Evolutionary conservation across 2,329 filamentous ascomycete genomes (phyloP), one percentile per base, ranked within the genome.

Genomic region (Cladosporium colombiae): DNA sequence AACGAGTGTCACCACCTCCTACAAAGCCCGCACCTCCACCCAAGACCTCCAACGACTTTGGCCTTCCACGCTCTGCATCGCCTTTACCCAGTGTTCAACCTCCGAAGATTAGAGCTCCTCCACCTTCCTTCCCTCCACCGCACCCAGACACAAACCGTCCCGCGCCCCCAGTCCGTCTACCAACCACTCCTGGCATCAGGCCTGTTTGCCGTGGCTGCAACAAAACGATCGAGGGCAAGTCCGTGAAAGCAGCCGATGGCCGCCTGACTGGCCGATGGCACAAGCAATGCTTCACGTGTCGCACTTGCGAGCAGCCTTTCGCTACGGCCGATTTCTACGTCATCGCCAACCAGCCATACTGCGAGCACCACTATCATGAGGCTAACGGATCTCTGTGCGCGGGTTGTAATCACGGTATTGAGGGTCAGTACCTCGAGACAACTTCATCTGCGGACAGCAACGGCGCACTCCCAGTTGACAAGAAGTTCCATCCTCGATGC

Each of bases 181-280:
- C 55, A n/a, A 57, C 61, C 44, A 44, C 67, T 31, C 44, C 67
- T 18, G 60, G 62, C 60, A 68, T 55, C 46, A 90, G 91, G 65
- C 91, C 92, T 2, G 87, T 87, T 68, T 99, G 95, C 81, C 91
- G 92, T 73, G 91, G 91, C 1, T 99, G 95, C 77, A 83, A 86
- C 3, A 82, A 90, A 55, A 81, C 85, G 7, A 98, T 99, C 72
- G 86, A 88, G 53, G 94, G 93, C 23, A 98, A 97, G 80, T 97
- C 93, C 1, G 89, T 99, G 66, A 96, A 94, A 37, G 96, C 93
- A 16, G 93, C 93, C 0, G 95, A 97, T 72, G 95, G 95, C 18
- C 89, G 93, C 27, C 83, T 99, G 27, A 96, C 92, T 0, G 95
- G 95, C 11, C 89, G 93, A 69, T 99, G 97, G 78, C 95, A 99